Base-by-base conservation (phyloP, 108 stramenopile species). In the Skeletonema grethae region DNA sequence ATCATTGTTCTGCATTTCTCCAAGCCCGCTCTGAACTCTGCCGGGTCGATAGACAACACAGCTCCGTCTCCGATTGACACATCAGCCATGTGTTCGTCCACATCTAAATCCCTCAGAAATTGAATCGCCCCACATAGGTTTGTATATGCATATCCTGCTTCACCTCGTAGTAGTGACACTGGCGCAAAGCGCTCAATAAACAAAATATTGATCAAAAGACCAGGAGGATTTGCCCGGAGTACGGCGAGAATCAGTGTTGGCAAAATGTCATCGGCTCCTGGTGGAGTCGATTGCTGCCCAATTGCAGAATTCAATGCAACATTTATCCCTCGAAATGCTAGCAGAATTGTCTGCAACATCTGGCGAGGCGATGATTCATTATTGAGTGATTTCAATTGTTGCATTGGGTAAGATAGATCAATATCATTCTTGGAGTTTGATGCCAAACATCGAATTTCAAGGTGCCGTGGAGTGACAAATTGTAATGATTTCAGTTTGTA, bases 101-200 rank as follows among this genome's bases (percentile, higher is more conserved):
- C 60, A 31, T 94, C 82, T 45, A 94, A 67, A 57, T 89, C 90
- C 29, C 73, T 84, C 22, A 95, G 64, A 70, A 92, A 95, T 67
- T 95, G 91, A 9, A 92, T 86, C 15, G 94, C 94, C 35, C 91
- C 86, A 46, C 88, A 95, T 15, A 95, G 67, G 48, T 90, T 92
- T 11, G 94, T 95, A 57, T 79, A 92, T 2, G 91, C 91, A 75
- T 95, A 95, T 48, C 90, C 93, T 25, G 89, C 86, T 74, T 95
- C 91, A 35, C 91, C 91, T 53, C 88, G 70, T 41, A 91, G 45
- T 50, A 90, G 73, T 61, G 89, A 80, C 13, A 65, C 70, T 15
- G 79, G 50, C 11, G 89, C 79, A 87, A 92, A 92, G 5, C 38
- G 32, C 69, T 92, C 91, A 56, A 95, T 74, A 50, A 92, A 75